phyloP scores from a whole-genome alignment of 768 basidiomycete species.

The Lyophyllum atratum region DNA sequence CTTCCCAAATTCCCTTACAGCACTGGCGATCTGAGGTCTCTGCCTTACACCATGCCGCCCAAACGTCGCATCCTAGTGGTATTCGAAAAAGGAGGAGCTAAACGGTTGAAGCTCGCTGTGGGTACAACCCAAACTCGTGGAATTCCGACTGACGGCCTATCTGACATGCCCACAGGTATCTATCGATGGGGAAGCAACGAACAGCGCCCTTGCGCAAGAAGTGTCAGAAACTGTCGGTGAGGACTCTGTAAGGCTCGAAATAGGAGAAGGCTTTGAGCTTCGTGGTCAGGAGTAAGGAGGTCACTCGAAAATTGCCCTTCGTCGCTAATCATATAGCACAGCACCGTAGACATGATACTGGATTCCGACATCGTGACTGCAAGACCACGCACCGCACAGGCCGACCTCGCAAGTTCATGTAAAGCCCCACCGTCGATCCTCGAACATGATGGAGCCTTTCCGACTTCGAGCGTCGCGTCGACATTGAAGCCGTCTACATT shows the following conservation, averaged over 20 bases:
- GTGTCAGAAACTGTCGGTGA: slow-evolving; percentile 20
- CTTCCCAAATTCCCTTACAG: not conserved
- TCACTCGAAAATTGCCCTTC: not conserved
- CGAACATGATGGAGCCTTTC: not conserved
- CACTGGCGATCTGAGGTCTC: no score
- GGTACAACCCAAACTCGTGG: not conserved
- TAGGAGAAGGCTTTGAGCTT: slow-evolving; percentile 25
- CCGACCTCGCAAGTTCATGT: not conserved
- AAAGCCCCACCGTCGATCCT: not conserved
- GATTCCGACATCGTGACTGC: slow-evolving; percentile 20
- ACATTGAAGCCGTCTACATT: not conserved
- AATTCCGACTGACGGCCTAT: not conserved
- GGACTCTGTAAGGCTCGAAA: slow-evolving; percentile 17
- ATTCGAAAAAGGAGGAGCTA: not conserved
- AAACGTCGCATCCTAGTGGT: not conserved
- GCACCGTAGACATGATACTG: slow-evolving; percentile 7
- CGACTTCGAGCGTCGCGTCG: not conserved
- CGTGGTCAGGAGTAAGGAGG: slow-evolving; percentile 21
- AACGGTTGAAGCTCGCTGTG: not conserved
- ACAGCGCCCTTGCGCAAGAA: slow-evolving; percentile 16
- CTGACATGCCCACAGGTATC: not conserved
- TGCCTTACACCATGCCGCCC: not conserved
- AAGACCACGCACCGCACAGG: not conserved
- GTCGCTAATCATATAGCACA: not conserved
- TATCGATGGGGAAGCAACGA: not conserved